phyloP scores from a whole-genome alignment of 2,329 filamentous ascomycete genomes.

The Xylariales sp. region DNA sequence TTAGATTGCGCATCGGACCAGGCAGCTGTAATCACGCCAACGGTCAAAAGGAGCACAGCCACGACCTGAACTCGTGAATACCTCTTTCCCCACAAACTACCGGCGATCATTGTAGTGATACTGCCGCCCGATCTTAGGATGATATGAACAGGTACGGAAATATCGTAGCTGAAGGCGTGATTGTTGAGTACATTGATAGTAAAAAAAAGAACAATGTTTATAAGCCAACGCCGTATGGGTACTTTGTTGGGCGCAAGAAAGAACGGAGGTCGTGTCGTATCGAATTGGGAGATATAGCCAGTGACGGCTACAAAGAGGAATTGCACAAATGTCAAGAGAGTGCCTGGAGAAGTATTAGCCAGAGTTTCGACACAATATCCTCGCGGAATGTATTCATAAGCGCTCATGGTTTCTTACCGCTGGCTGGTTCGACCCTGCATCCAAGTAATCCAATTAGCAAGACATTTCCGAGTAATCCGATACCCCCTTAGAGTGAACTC shows the following conservation, averaged over 20 bases:
- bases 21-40: slow-evolving; percentile 82
- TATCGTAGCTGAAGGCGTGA: slow-evolving; percentile 94
- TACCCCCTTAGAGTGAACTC: slow-evolving; percentile 33
- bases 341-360: slow-evolving; percentile 61
- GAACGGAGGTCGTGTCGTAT: slow-evolving; percentile 60
- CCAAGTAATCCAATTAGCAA: slow-evolving; percentile 7
- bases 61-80: slow-evolving; percentile 78
- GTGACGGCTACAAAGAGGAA: slow-evolving; percentile 79
- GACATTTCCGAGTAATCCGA: slow-evolving; percentile 6
- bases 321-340: slow-evolving; percentile 84
- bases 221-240: slow-evolving; percentile 76
- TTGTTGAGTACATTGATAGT: slow-evolving; percentile 95
- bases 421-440: slow-evolving; percentile 72
- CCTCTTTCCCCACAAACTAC: slow-evolving; percentile 77
- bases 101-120: slow-evolving; percentile 92
- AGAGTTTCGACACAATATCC: too few species aligned
- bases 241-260: slow-evolving; percentile 76
- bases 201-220: slow-evolving; percentile 90
- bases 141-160: slow-evolving; percentile 94
- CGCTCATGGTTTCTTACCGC: slow-evolving; percentile 51
- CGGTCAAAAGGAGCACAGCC: slow-evolving; percentile 77
- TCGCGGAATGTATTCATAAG: slow-evolving; percentile 7
- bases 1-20: slow-evolving; percentile 86
- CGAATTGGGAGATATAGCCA: slow-evolving; percentile 73
- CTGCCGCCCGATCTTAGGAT: slow-evolving; percentile 93